Percentiles rank a stretch among this genome's conserved stretches.
These are phyloP conservation scores for Shiraia sp. DNA, from an alignment of 2,329 filamentous ascomycete genomes.

Conservation along the genomic window DNA sequence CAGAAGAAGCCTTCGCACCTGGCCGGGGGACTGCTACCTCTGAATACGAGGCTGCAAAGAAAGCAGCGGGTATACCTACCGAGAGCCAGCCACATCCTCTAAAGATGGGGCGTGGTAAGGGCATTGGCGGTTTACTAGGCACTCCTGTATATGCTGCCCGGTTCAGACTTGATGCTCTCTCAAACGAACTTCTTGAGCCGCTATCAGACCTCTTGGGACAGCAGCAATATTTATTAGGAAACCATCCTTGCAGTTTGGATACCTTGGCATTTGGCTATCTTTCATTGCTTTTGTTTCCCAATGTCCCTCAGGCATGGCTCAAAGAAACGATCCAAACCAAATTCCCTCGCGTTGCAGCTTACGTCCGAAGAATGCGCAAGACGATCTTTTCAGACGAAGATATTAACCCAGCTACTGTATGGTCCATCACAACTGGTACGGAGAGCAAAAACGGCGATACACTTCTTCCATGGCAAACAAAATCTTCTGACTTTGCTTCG, in stretches of 20 bases:
- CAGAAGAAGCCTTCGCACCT: conserved; percentile 38
- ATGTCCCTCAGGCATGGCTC: conserved; percentile 66
- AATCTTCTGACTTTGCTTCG: conserved; percentile 12
- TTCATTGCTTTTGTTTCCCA: conserved; percentile 68
- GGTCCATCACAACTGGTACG: conserved; percentile 26
- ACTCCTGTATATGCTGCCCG: conserved; percentile 70
- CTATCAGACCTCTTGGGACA: conserved; percentile 64
- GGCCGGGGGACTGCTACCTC: conserved; percentile 35
- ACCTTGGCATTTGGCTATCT: conserved; percentile 82
- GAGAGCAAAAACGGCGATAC: conserved; percentile 2
- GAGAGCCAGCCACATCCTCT: conserved; percentile 46
- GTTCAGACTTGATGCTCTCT: conserved; percentile 76
- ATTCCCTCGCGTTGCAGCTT: conserved; percentile 45
- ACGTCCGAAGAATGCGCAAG: conserved; percentile 42
- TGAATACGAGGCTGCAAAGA: conserved; percentile 44
- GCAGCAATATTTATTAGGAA: conserved; percentile 60
- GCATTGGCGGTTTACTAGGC: conserved; percentile 65
- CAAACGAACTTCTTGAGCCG: conserved; percentile 70
- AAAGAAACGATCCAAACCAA: conserved; percentile 59
- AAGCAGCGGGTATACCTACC: conserved; percentile 40
- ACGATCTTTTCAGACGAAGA: conserved; percentile 29
- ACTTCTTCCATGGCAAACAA: conserved; percentile 31
- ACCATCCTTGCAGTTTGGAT: conserved; percentile 68
- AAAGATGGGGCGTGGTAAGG: conserved; percentile 59
- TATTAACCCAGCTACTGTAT: conserved; percentile 27